Conservation (phyloP, 768 basidiomycete genomes). For the Phanerochaete sordida region DNA sequence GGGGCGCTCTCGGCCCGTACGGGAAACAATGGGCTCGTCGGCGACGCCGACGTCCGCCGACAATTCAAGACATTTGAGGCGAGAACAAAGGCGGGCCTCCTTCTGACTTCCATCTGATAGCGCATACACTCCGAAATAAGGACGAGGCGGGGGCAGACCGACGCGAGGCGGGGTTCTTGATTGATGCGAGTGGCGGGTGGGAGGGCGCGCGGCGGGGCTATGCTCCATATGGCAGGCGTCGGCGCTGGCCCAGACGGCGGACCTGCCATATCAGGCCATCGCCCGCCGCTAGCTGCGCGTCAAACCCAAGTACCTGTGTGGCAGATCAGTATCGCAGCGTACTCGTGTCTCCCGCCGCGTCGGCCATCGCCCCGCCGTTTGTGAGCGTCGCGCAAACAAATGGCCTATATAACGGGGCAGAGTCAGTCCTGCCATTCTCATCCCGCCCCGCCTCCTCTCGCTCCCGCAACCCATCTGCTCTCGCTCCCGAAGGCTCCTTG, state of each 20-base stretch:
- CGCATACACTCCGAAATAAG: neutral
- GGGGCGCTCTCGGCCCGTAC: neutral
- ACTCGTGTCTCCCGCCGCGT: constrained; percentile 11
- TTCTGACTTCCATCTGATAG: neutral
- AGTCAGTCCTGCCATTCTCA: neutral
- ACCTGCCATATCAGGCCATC: neutral
- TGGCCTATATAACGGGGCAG: constrained; percentile 6
- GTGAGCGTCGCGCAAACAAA: neutral
- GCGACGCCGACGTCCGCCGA: neutral
- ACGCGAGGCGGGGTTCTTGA: neutral
- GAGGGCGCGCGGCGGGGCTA: neutral
- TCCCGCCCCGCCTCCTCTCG: neutral
- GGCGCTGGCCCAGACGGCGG: neutral
- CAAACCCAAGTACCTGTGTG: neutral
- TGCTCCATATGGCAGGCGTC: constrained; percentile 3
- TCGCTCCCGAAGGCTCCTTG: neutral
- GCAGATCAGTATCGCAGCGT: neutral
- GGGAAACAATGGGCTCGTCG: neutral
- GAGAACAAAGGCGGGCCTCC: too few species aligned
- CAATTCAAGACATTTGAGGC: neutral
- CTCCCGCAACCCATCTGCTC: neutral
- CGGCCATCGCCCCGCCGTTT: constrained; percentile 2
- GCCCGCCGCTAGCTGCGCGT: neutral
- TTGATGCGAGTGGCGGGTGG: constrained; percentile 2
- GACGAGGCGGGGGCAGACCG: neutral